A percentile compares a stretch with the other conserved stretches of the same genome.
These are phyloP conservation scores for Parsonsia alboflavescens DNA, from an alignment of 257 asterid genomes.

Conservation along the genomic window DNA sequence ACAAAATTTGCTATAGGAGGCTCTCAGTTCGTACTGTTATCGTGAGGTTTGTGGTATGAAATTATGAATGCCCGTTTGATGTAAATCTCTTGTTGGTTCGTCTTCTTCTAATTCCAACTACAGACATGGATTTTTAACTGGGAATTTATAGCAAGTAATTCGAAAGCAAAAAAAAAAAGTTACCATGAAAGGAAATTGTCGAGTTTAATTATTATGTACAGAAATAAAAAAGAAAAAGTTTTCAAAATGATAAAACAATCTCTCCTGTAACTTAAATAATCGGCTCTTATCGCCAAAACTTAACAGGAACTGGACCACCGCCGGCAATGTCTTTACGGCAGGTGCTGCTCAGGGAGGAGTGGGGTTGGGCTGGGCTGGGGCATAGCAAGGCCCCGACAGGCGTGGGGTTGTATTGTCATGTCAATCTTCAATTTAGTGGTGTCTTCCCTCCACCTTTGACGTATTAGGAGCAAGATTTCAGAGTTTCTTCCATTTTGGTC, in stretches of 20 bases:
- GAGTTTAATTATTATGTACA: too few relatives aligned
- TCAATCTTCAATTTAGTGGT: conserved; percentile 14
- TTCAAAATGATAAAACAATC: too few relatives aligned
- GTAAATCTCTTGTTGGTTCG: neutral
- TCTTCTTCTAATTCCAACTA: neutral
- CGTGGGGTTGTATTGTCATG: conserved; percentile 30
- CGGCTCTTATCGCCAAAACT: too few relatives aligned
- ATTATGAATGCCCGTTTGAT: neutral
- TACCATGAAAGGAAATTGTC: neutral
- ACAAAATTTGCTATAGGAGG: too few relatives aligned
- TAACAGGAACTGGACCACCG: neutral
- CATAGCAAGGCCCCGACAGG: conserved; percentile 15
- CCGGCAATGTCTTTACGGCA: conserved; percentile 1
- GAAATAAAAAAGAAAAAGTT: too few relatives aligned
- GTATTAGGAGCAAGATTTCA: neutral
- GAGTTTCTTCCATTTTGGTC: conserved; percentile 1
- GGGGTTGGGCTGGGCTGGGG: conserved; percentile 2
- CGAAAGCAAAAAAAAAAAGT: neutral
- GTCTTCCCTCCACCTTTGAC: conserved; percentile 1
- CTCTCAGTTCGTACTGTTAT: too few relatives aligned
- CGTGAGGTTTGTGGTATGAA: too few relatives aligned
- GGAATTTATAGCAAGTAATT: too few relatives aligned
- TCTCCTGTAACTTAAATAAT: too few relatives aligned
- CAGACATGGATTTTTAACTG: too few relatives aligned
- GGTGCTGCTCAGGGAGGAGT: neutral